phyloP scores from a whole-genome alignment of 2,329 filamentous ascomycete species.

The Xylaria multiplex region DNA sequence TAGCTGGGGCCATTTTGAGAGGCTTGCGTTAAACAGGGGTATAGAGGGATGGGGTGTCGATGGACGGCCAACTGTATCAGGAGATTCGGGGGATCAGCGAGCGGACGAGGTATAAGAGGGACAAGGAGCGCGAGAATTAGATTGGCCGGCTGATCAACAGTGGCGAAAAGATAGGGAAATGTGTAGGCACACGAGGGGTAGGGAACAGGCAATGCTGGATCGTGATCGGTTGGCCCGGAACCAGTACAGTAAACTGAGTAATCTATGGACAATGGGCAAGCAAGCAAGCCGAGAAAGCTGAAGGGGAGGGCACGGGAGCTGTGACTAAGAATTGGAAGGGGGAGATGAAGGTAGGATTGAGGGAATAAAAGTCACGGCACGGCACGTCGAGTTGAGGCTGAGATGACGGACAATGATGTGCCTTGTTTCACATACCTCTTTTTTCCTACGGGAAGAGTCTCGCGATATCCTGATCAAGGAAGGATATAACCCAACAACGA shows the following conservation, averaged over 20 bases:
- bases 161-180: background rate
- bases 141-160: background rate
- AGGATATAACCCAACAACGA: background rate
- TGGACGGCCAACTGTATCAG: background rate
- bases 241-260: constrained; percentile 28
- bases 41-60: background rate
- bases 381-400: background rate
- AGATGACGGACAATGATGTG: background rate
- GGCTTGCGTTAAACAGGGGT: background rate
- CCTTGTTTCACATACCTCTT: constrained; percentile 27
- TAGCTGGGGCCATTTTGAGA: constrained; percentile 78
- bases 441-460: constrained; percentile 15
- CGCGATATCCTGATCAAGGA: constrained; percentile 19
- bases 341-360: constrained; percentile 18
- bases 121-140: background rate
- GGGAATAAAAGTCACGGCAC: constrained; percentile 26
- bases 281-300: background rate
- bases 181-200: background rate
- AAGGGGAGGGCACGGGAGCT: background rate
- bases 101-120: background rate
- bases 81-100: constrained; percentile 12
- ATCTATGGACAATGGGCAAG: background rate
- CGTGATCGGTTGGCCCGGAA: constrained; percentile 23
- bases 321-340: constrained; percentile 1
- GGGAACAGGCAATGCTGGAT: background rate